Conservation (phyloP, 2,329 filamentous ascomycete species). For the Exophiala lecanii-corni region DNA sequence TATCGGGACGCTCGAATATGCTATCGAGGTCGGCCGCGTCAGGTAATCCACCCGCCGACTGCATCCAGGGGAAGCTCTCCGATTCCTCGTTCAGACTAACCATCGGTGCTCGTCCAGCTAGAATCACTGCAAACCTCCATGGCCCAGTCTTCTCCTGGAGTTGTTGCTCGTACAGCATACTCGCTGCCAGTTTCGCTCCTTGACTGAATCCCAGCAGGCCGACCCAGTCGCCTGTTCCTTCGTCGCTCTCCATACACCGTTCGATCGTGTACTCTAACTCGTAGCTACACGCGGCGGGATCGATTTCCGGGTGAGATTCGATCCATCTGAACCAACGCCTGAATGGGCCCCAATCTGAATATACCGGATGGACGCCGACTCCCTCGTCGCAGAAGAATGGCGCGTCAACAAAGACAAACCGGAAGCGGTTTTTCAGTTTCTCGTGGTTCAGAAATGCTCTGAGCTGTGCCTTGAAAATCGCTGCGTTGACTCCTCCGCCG, state of each 20-base stretch:
- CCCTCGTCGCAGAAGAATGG: conserved; percentile 55
- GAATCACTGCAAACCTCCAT: conserved; percentile 58
- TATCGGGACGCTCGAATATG: conserved; percentile 33
- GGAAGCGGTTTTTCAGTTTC: conserved; percentile 54
- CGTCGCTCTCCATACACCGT: conserved; percentile 50
- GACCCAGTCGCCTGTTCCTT: conserved; percentile 56
- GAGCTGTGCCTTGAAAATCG: conserved; percentile 64
- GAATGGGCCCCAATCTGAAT: conserved; percentile 63
- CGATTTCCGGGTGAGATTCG: conserved; percentile 51
- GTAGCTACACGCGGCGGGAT: conserved; percentile 40
- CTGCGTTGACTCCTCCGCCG: conserved; percentile 69
- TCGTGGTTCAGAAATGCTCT: conserved; percentile 48
- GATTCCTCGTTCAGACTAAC: conserved; percentile 32
- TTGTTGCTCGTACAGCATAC: conserved; percentile 60
- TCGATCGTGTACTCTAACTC: conserved; percentile 36
- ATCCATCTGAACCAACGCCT: conserved; percentile 60
- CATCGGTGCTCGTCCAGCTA: conserved; percentile 59
- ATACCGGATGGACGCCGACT: conserved; percentile 44
- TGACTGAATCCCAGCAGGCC: conserved; percentile 63
- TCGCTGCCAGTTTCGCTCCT: conserved; percentile 59
- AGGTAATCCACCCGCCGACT: conserved; percentile 24
- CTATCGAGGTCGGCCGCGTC: conserved; percentile 24
- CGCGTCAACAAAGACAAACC: conserved; percentile 67
- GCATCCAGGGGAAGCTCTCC: conserved; percentile 25
- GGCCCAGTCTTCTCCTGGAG: conserved; percentile 30